Evolutionary conservation across 2,329 filamentous ascomycete genomes (phyloP).

Genomic region (Parafenestella ontariensis): DNA sequence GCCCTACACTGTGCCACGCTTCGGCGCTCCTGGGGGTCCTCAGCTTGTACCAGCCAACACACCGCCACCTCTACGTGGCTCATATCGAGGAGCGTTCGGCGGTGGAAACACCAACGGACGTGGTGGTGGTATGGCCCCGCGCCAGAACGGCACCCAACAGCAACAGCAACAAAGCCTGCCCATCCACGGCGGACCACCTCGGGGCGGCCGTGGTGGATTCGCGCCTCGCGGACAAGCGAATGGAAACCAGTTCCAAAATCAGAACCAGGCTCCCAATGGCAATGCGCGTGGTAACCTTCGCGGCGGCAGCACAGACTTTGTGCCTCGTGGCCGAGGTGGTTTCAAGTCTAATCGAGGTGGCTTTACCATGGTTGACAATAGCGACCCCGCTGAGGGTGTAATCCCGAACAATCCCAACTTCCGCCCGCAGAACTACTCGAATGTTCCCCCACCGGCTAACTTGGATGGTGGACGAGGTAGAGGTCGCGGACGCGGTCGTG

Average conservation of each 20-base stretch:
- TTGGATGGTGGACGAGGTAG: slow-evolving; percentile 40
- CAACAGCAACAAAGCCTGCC: slow-evolving; percentile 45
- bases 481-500: slow-evolving; percentile 42
- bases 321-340: slow-evolving; percentile 51
- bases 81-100: slow-evolving; percentile 64
- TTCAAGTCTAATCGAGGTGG: slow-evolving; percentile 50
- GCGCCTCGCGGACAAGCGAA: slow-evolving; percentile 44
- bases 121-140: slow-evolving; percentile 46
- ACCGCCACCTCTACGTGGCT: slow-evolving; percentile 66
- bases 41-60: slow-evolving; percentile 65
- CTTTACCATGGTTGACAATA: slow-evolving; percentile 57
- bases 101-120: slow-evolving; percentile 54
- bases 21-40: slow-evolving; percentile 63
- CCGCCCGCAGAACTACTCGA: slow-evolving; percentile 56
- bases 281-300: slow-evolving; percentile 41
- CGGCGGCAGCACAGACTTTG: slow-evolving; percentile 37
- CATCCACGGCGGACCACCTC: slow-evolving; percentile 49
- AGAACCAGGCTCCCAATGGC: slow-evolving; percentile 33
- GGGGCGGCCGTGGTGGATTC: slow-evolving; percentile 49
- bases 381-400: slow-evolving; percentile 61
- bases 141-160: slow-evolving; percentile 36
- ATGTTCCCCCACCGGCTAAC: slow-evolving; percentile 46
- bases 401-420: slow-evolving; percentile 64
- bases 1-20: slow-evolving; percentile 61
- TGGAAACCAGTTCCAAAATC: slow-evolving; percentile 30